These are phyloP conservation scores for Anaeromyces robustus DNA, from an alignment of 192 early-diverging fungal genomes.

Conservation along the genomic window DNA sequence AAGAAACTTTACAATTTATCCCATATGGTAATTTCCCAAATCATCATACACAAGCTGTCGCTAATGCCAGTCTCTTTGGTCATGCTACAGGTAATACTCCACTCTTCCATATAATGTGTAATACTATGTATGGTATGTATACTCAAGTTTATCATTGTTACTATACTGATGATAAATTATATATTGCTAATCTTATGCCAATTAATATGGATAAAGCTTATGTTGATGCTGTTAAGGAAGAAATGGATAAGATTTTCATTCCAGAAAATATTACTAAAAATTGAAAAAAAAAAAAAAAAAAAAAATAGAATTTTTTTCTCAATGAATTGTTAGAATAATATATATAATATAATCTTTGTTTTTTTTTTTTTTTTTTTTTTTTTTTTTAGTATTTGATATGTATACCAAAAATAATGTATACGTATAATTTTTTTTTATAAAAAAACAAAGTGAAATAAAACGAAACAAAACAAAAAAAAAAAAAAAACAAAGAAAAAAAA, in stretches of 20 bases:
- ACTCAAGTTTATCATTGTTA: background rate
- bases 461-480: no score
- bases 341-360: no score
- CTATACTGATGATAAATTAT: background rate
- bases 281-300: background rate
- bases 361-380: no score
- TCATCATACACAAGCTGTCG: background rate
- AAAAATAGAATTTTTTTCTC: background rate
- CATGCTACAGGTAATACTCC: background rate
- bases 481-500: no score
- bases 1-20: background rate
- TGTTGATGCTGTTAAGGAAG: background rate
- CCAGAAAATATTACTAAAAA: background rate
- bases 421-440: no score
- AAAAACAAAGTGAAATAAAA: no score
- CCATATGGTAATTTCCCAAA: background rate
- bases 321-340: no score
- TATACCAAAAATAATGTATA: no score
- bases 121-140: background rate
- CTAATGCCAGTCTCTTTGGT: background rate
- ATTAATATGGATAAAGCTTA: background rate
- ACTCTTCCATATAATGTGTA: background rate
- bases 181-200: background rate
- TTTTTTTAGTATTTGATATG: no score
- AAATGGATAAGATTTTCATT: background rate